phyloP scores from a whole-genome alignment of 2,329 filamentous ascomycete genomes.

The Trichoderma asperellum region DNA sequence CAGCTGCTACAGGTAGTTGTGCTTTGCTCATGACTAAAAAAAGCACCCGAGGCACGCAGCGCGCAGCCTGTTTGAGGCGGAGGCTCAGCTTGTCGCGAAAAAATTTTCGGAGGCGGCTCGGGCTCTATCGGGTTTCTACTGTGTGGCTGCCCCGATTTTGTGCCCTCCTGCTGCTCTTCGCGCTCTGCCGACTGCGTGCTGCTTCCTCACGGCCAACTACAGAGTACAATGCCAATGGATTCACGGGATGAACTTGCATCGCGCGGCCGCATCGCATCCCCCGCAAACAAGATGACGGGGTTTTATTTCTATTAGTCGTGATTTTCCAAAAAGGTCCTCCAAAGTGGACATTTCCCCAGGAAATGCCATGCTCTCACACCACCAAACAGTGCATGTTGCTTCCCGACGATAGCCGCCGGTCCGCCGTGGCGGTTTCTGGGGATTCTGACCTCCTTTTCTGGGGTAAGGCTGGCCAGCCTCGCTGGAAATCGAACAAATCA shows the following conservation, averaged over 20 bases:
- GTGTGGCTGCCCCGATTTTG: background rate
- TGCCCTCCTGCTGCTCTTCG: background rate
- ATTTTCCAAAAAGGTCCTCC: conserved; percentile 22
- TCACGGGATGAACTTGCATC: background rate
- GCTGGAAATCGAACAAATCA: background rate
- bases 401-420: conserved; percentile 31
- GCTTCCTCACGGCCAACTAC: background rate
- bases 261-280: conserved; percentile 1
- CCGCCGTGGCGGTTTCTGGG: conserved; percentile 28
- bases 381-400: conserved; percentile 10
- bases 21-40: conserved; percentile 12
- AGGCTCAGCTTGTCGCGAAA: conserved; percentile 4
- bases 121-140: conserved; percentile 17
- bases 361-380: conserved; percentile 25
- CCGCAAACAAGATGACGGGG: conserved; percentile 17
- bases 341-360: conserved; percentile 27
- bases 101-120: conserved; percentile 22
- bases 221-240: background rate
- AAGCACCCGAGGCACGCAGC: background rate
- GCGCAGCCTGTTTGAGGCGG: background rate
- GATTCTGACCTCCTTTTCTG: conserved; percentile 29
- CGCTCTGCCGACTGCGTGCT: background rate
- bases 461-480: conserved; percentile 29
- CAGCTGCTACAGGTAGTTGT: background rate
- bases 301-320: conserved; percentile 27